Evolutionary conservation across 2,329 filamentous ascomycete genomes (phyloP).

Genomic region (Nectriaceae sp.): DNA sequence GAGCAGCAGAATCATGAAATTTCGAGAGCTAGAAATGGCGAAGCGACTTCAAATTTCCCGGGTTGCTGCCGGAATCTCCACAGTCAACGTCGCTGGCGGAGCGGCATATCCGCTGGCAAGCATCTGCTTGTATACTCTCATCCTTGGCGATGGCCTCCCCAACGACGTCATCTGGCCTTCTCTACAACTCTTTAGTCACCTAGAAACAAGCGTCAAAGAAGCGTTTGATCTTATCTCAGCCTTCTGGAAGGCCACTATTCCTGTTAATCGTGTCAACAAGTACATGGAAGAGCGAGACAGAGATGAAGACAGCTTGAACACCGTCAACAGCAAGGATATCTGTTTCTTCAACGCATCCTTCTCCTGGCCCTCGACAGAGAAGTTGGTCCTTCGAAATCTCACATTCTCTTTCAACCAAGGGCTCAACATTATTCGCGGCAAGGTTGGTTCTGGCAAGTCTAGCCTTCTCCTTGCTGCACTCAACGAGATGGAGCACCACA

Average conservation of each 20-base stretch:
- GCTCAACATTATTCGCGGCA: conserved; percentile 58
- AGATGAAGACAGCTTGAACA: conserved; percentile 46
- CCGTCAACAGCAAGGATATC: conserved; percentile 41
- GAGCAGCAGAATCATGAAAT: conserved; percentile 38
- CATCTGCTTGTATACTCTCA: conserved; percentile 77
- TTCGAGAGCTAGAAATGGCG: conserved; percentile 37
- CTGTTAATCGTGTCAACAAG: conserved; percentile 76
- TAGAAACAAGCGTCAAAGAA: conserved; percentile 73
- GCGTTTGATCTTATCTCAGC: conserved; percentile 75
- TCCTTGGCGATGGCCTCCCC: conserved; percentile 67
- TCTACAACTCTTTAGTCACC: conserved; percentile 74
- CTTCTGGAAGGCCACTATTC: conserved; percentile 79
- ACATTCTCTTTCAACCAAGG: conserved; percentile 49
- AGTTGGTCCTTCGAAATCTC: conserved; percentile 51
- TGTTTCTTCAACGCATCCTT: conserved; percentile 69
- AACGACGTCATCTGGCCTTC: conserved; percentile 88
- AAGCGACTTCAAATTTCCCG: conserved; percentile 40
- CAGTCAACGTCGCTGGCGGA: conserved; percentile 71
- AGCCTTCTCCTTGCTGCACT: conserved; percentile 60
- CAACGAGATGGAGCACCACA: conserved; percentile 67
- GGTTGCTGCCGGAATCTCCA: conserved; percentile 54
- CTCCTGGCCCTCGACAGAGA: conserved; percentile 71
- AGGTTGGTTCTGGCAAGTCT: conserved; percentile 63
- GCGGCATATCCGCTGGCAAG: conserved; percentile 78
- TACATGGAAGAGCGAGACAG: conserved; percentile 89